Percentiles rank a stretch among this genome's conserved stretches.
These are phyloP conservation scores for Tolypocladium pustulatum DNA, from an alignment of 2,329 filamentous ascomycete genomes.

Conservation along the genomic window DNA sequence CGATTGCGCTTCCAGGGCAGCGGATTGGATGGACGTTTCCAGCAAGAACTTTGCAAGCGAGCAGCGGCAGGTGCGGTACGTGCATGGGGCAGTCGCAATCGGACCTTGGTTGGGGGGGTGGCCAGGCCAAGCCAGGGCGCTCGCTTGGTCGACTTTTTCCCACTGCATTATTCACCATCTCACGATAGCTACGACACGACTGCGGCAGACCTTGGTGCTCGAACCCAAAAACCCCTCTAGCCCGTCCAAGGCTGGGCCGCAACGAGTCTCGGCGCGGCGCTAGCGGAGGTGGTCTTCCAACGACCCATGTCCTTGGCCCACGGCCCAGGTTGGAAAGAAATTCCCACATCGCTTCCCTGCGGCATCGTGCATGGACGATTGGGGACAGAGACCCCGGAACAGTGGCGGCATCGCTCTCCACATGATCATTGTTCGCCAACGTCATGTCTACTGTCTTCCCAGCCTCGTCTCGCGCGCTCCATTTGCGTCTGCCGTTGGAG, in stretches of 20 bases:
- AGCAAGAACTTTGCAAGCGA: neutral
- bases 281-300: neutral
- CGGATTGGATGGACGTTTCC: neutral
- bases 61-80: neutral
- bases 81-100: neutral
- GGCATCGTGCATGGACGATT: neutral
- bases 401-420: neutral
- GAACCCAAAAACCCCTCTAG: neutral
- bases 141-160: neutral
- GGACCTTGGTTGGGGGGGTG: neutral
- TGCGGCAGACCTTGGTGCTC: neutral
- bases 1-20: neutral
- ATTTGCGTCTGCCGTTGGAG: neutral
- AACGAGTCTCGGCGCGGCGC: constrained; percentile 1
- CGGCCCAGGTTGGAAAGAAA: neutral
- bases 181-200: neutral
- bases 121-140: neutral
- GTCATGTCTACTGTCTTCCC: neutral
- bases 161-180: neutral
- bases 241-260: neutral
- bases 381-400: neutral
- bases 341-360: neutral
- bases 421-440: neutral
- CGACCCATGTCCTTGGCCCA: neutral
- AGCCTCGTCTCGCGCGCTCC: neutral